phyloP scores from a whole-genome alignment of 1,284 basidiomycete genomes.

The Bondarzewia mesenterica region DNA sequence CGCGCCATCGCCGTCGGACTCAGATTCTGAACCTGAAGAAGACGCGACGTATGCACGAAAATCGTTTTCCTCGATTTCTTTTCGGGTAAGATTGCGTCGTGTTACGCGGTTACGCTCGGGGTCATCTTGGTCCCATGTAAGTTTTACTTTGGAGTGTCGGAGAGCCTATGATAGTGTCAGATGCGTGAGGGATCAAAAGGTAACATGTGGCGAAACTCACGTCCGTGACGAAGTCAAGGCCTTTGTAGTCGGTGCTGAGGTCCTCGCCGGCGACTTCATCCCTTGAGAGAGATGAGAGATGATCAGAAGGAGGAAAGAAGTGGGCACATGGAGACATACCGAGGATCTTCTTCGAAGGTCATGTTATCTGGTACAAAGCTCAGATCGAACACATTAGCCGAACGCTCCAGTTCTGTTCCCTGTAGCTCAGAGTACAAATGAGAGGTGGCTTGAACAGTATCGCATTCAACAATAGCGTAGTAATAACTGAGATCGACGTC shows the following conservation, averaged over 20 bases:
- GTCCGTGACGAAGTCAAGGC: conserved; percentile 90
- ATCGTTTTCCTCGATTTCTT: conserved; percentile 86
- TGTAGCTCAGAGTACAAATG: conserved; percentile 86
- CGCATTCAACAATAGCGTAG: conserved; percentile 93
- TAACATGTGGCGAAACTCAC: conserved; percentile 36
- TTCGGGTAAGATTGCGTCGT: conserved; percentile 67
- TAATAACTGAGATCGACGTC: conserved; percentile 65
- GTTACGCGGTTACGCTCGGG: conserved; percentile 80
- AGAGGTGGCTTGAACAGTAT: conserved; percentile 69
- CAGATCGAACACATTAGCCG: conserved; percentile 93
- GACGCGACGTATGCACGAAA: conserved; percentile 82
- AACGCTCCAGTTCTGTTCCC: conserved; percentile 93
- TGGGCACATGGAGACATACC: conserved; percentile 42
- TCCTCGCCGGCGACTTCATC: conserved; percentile 73
- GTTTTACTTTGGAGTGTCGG: conserved; percentile 95
- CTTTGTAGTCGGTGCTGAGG: conserved; percentile 61
- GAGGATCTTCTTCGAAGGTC: conserved; percentile 77
- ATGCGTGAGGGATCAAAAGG: neutral
- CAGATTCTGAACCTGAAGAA: conserved; percentile 48
- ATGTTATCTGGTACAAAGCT: conserved; percentile 93
- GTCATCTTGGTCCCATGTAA: conserved; percentile 99
- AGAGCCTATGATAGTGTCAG: conserved; percentile 57
- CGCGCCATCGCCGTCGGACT: conserved; percentile 25
- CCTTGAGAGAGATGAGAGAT: conserved; percentile 22
- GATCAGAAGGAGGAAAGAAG: neutral